phyloP scores from a whole-genome alignment of 129 eudicot species.

The Lactuca saligna region DNA sequence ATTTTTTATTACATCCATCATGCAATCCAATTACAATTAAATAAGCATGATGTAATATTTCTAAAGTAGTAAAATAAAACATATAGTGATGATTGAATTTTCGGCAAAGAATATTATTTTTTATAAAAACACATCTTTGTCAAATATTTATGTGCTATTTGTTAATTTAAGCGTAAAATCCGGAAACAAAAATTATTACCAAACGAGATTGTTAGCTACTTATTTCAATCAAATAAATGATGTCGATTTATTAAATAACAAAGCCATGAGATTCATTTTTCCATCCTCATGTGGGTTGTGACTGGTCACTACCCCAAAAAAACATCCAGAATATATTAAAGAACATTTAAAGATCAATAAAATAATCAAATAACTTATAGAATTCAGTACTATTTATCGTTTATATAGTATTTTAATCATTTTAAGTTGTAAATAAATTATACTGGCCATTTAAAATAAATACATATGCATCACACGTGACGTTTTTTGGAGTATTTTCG shows the following conservation, averaged over 20 bases:
- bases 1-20: no score
- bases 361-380: neutral
- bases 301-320: slow-evolving; percentile 20
- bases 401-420: slow-evolving; percentile 5
- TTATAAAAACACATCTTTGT: no score
- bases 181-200: neutral
- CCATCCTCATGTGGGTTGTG: slow-evolving; percentile 31
- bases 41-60: no score
- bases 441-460: neutral
- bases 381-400: slow-evolving; percentile 10
- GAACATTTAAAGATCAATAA: neutral
- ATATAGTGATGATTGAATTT: no score
- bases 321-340: neutral
- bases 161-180: neutral
- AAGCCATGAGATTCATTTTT: slow-evolving; percentile 26
- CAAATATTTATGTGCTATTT: neutral
- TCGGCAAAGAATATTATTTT: no score
- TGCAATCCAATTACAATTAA: no score
- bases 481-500: slow-evolving; percentile 11
- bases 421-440: neutral
- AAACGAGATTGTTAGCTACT: neutral
- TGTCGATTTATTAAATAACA: slow-evolving; percentile 26
- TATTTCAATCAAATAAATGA: slow-evolving; percentile 23
- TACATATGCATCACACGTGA: slow-evolving; percentile 28
- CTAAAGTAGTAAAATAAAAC: neutral